These are phyloP conservation scores for Penicillium herquei DNA, from an alignment of 495 filamentous ascomycete species.

Conservation along the genomic window DNA sequence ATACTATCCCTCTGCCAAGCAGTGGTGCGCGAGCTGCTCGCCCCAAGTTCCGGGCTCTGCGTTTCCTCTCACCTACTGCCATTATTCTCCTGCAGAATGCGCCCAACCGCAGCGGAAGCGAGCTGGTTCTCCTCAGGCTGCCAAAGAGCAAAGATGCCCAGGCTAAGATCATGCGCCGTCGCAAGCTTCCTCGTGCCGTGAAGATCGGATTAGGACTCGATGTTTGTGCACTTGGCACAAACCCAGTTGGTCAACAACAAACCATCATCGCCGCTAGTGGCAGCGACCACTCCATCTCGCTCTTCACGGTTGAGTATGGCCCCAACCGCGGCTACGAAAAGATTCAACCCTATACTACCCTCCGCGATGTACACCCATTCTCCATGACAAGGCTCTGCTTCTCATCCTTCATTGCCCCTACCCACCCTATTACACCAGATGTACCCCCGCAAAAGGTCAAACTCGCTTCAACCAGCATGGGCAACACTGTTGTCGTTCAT, in stretches of 20 bases:
- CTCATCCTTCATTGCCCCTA: constrained; percentile 64
- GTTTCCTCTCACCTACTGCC: constrained; percentile 64
- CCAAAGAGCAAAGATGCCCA: constrained; percentile 16
- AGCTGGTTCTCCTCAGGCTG: constrained; percentile 66
- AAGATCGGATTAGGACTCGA: constrained; percentile 73
- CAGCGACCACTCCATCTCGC: constrained; percentile 74
- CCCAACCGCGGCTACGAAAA: constrained; percentile 51
- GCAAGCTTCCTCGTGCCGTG: constrained; percentile 54
- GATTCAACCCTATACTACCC: constrained; percentile 59
- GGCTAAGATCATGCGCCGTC: constrained; percentile 49
- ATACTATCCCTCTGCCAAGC: constrained; percentile 58
- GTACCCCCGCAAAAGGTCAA: constrained; percentile 63
- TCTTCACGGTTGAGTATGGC: constrained; percentile 68
- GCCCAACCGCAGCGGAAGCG: constrained; percentile 57
- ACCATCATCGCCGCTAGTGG: constrained; percentile 79
- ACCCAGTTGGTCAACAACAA: constrained; percentile 60
- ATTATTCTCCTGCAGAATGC: constrained; percentile 52
- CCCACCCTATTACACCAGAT: constrained; percentile 43
- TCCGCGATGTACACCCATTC: constrained; percentile 74
- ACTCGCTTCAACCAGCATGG: constrained; percentile 81
- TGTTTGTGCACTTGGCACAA: constrained; percentile 60
- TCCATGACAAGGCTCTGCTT: constrained; percentile 85
- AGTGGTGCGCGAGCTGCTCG: constrained; percentile 33
- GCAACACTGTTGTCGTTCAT: constrained; percentile 82
- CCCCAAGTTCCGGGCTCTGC: constrained; percentile 62